Evolutionary conservation across 2,329 filamentous ascomycete genomes (phyloP).

Genomic region (Penicillium aurantiogriseum): DNA sequence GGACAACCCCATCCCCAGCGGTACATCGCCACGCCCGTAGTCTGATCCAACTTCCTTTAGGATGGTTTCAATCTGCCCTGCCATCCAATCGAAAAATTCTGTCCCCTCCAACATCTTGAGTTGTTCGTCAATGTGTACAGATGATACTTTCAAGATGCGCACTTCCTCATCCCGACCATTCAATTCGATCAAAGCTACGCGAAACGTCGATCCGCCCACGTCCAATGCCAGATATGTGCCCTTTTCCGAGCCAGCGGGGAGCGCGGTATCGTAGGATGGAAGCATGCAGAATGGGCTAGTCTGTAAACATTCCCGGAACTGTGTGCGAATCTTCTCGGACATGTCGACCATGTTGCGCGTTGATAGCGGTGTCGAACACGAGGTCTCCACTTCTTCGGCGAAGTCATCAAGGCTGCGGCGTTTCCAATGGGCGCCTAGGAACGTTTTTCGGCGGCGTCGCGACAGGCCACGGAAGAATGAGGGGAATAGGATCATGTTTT

Average conservation of each 20-base stretch:
- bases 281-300: slow-evolving; percentile 62
- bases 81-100: slow-evolving; percentile 67
- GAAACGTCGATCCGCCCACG: slow-evolving; percentile 65
- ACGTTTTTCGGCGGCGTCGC: slow-evolving; percentile 33
- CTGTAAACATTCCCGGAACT: slow-evolving; percentile 56
- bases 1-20: slow-evolving; percentile 59
- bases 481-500: slow-evolving; percentile 43
- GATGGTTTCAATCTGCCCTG: slow-evolving; percentile 56
- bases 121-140: slow-evolving; percentile 56
- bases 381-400: slow-evolving; percentile 39
- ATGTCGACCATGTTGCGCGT: slow-evolving; percentile 42
- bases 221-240: slow-evolving; percentile 63
- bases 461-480: slow-evolving; percentile 38
- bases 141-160: slow-evolving; percentile 55
- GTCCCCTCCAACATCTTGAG: slow-evolving; percentile 56
- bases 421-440: slow-evolving; percentile 36
- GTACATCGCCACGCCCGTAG: slow-evolving; percentile 37
- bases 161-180: slow-evolving; percentile 50
- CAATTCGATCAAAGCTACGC: slow-evolving; percentile 60
- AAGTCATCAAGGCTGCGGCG: slow-evolving; percentile 41
- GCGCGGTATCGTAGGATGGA: slow-evolving; percentile 62
- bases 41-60: slow-evolving; percentile 45
- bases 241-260: slow-evolving; percentile 59
- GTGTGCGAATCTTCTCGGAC: slow-evolving; percentile 47
- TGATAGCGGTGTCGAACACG: slow-evolving; percentile 39